Base-by-base conservation (phyloP, 225 moss, liverwort and hornwort species). In the Neckera pumila region DNA sequence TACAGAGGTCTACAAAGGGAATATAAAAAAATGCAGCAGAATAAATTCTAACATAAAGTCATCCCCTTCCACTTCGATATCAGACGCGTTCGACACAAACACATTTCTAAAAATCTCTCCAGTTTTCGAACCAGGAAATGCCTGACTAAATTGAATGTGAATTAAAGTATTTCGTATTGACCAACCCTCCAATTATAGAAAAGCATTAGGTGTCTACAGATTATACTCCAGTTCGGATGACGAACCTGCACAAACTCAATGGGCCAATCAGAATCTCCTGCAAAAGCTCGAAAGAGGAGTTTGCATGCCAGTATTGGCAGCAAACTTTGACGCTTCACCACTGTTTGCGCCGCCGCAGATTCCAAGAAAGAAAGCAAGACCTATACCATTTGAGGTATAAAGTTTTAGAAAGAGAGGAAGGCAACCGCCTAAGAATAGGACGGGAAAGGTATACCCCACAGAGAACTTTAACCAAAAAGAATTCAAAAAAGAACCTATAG, bases 191-290 rank as follows among this genome's bases (percentile, higher is more conserved):
- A 49, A 67, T 45, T 38, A 86, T 71, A 69, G 72, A 85, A 85
- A 86, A 85, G 59, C 36, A 78, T 56, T 70, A 62, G 43, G 64
- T 74, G 65, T 65, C 69, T 47, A 43, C 30, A 84, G 23, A 56
- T 45, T 63, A 65, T 53, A 88, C 75, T 79, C 87, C 86, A 85
- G 86, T 45, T 82, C 70, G 84, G 83, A 86, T 80, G 86, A 90
- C 91, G 90, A 90, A 99, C 98, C 93, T 97, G 96, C 61, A 99
- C 97, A 91, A 99, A 96, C 80, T 96, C 96, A 84, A 99, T 89
- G 71, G 99, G 99, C 99, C 99, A 99, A 87, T 97, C 94, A 90
- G 96, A 86, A 90, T 96, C 99, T 91, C 90, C 84, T 33, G 92
- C 88, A 91, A 96, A 96, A 87, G 96, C 97, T 90, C 99, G 96